phyloP scores from a whole-genome alignment of 495 filamentous ascomycete genomes.

The Trichoderma parareesei region DNA sequence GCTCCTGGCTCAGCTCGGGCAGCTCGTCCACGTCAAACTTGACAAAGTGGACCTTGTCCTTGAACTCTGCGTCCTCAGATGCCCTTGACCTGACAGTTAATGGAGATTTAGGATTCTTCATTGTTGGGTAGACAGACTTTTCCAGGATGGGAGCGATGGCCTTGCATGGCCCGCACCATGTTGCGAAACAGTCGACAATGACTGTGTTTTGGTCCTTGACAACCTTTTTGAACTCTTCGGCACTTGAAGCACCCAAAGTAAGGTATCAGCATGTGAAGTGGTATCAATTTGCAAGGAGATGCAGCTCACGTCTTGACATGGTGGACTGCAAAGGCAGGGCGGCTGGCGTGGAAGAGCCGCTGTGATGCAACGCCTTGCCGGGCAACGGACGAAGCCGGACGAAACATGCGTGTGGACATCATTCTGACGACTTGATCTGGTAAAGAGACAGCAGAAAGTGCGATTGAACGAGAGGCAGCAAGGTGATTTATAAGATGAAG shows the following conservation, averaged over 20 bases:
- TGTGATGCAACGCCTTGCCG: conserved; percentile 20
- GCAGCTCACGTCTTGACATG: conserved; percentile 30
- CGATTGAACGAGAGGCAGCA: neutral
- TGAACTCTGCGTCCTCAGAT: conserved; percentile 38
- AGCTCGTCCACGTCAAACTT: conserved; percentile 91
- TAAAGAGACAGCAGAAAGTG: neutral
- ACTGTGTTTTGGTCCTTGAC: conserved; percentile 50
- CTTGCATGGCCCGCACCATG: conserved; percentile 96
- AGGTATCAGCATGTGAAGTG: neutral
- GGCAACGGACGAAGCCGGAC: conserved; percentile 18
- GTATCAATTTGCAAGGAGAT: neutral
- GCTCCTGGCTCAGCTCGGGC: conserved; percentile 64
- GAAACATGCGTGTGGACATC: neutral
- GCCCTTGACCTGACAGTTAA: neutral
- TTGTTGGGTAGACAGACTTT: conserved; percentile 36
- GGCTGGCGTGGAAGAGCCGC: conserved; percentile 31
- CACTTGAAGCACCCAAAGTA: conserved; percentile 33
- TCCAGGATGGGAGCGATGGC: conserved; percentile 68
- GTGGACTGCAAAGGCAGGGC: conserved; percentile 39
- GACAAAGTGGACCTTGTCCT: conserved; percentile 60
- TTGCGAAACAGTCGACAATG: conserved; percentile 80
- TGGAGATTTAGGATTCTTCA: neutral
- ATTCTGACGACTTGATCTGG: neutral
- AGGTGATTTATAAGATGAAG: conserved; percentile 1
- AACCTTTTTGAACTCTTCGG: conserved; percentile 51